Evolutionary conservation across 176 grass and related monocot species (phyloP).

Genomic region (Alloteropsis semialata): DNA sequence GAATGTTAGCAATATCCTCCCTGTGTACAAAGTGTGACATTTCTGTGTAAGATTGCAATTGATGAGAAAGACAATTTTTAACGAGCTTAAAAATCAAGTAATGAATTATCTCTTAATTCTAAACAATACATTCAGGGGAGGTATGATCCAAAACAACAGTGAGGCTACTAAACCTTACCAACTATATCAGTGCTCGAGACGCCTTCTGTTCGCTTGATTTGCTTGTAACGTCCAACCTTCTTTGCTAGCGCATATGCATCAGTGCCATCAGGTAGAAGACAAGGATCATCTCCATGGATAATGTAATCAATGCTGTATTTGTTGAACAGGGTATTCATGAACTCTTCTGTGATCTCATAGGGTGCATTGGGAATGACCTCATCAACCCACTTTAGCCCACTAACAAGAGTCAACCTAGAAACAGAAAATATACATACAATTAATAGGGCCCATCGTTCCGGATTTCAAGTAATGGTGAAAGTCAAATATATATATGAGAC

Average conservation of each 20-base stretch:
- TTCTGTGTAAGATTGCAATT: conserved; percentile 19
- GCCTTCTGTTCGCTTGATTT: conserved; percentile 91
- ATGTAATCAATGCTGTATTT: conserved; percentile 87
- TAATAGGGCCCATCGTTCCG: background rate
- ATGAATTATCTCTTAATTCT: background rate
- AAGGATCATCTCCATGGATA: conserved; percentile 95
- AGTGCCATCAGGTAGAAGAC: conserved; percentile 79
- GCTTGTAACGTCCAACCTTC: conserved; percentile 88
- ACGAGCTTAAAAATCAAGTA: conserved; percentile 5
- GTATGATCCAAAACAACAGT: background rate
- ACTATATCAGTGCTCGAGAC: conserved; percentile 92
- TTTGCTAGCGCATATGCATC: conserved; percentile 86
- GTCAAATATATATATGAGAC: background rate
- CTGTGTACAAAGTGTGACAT: conserved; percentile 38
- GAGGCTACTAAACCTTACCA: conserved; percentile 46
- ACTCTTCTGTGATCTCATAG: conserved; percentile 87
- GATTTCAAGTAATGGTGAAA: conserved; percentile 7
- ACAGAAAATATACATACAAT: conserved; percentile 1
- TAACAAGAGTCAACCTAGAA: conserved; percentile 76
- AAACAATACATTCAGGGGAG: background rate
- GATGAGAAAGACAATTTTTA: background rate
- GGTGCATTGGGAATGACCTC: conserved; percentile 80
- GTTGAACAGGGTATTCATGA: conserved; percentile 88
- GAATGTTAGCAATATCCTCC: conserved; percentile 74
- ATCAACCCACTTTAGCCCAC: conserved; percentile 91